Evolutionary conservation across 2,329 filamentous ascomycete species (phyloP).

Genomic region (Fusarium ramigenum): DNA sequence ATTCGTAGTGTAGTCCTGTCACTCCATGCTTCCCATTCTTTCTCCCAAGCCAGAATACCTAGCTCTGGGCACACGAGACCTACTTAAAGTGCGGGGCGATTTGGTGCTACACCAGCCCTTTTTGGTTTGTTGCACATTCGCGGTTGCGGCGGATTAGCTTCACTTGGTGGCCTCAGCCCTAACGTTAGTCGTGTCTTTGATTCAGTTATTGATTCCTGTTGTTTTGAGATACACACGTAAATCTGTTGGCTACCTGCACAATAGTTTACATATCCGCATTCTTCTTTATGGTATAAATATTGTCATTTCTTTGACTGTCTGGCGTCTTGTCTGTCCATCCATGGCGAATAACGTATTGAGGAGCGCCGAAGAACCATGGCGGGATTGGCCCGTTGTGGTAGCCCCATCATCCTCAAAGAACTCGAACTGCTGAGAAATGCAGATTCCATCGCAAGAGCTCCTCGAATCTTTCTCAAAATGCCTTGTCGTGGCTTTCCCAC

Average conservation of each 20-base stretch:
- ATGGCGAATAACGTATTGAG: neutral
- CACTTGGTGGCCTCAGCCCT: constrained; percentile 28
- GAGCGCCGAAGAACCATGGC: neutral
- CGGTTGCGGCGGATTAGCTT: constrained; percentile 22
- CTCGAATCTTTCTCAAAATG: neutral
- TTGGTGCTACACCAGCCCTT: constrained; percentile 24
- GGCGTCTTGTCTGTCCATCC: constrained; percentile 26
- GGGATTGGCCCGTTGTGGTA: neutral
- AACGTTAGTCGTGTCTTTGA: neutral
- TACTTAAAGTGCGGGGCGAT: constrained; percentile 16
- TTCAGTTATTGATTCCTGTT: neutral
- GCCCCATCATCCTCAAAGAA: neutral
- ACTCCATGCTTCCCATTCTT: constrained; percentile 1
- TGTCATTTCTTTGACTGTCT: constrained; percentile 20
- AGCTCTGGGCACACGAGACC: constrained; percentile 7
- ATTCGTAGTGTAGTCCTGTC: constrained; percentile 14
- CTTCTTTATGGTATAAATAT: constrained; percentile 5
- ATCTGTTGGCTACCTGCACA: constrained; percentile 18
- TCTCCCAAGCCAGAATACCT: neutral
- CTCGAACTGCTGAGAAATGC: neutral
- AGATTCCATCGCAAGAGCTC: neutral
- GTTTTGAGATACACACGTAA: neutral
- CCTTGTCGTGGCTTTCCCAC: neutral
- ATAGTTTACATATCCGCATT: constrained; percentile 12
- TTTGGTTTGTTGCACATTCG: constrained; percentile 16